Base-by-base conservation (phyloP, 805 yeast genomes). In the Nakazawaea molendinolei region DNA sequence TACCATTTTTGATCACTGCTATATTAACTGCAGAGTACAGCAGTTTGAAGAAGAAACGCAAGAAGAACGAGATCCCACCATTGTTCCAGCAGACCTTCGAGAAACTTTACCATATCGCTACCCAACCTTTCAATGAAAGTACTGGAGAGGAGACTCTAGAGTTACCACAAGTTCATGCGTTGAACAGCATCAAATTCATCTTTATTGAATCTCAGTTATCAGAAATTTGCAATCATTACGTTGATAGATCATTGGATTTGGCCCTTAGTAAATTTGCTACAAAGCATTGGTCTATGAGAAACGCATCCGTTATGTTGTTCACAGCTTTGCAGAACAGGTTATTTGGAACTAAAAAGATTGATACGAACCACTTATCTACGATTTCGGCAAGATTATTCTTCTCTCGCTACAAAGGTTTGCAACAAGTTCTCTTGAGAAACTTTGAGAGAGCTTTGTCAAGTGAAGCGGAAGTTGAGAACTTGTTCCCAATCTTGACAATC, bases 271-370 rank as follows among this genome's bases (percentile, higher is more conserved):
- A 77, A 23, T 86, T 90, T 56, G 66, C 73, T 1, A 74, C 84
- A 2, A 61, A 68, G 2, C 64, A 76, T 17, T 90, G 97, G 97
- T 77, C 95, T 0, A 70, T 90, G 19, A 69, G 95, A 51, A 90
- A 90, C 53, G 86, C 97, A 55, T 86, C 95, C 0, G 82, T 89
- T 14, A 92, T 90, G 97, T 65, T 90, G 27, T 90, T 87, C 53
- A 79, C 95, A 1, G 78, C 95, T 1, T 57, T 90, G 28, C 92
- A 86, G 49, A 81, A 79, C 41, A 68, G 90, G 41, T 51, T 92
- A 5, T 89, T 90, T 57, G 94, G 94, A 2, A 71, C 68, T 10
- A 66, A 65, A 30, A 62, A 64, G 36, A 42, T 53, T 9, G 60
- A 60, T 8, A 69, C 53, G 12, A 65, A 65, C 41, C 54, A 52